Evolutionary conservation across 805 yeast genomes (phyloP).

Genomic region (Sugiyamaella valdiviana): DNA sequence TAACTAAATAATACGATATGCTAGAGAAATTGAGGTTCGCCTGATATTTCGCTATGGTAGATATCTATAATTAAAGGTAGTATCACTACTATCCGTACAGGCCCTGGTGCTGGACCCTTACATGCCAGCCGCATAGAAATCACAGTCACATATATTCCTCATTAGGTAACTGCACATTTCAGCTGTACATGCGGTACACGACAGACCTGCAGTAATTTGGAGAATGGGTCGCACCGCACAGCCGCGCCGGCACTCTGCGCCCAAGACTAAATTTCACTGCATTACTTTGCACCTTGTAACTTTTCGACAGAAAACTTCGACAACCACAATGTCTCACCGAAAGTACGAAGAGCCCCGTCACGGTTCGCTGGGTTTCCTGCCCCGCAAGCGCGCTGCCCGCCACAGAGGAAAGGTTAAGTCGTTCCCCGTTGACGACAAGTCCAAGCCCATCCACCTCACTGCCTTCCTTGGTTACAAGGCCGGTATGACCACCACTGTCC

Average conservation of each 20-base stretch:
- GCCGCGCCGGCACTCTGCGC: neutral
- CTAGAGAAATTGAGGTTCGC: too few relatives aligned
- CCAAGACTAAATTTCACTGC: neutral
- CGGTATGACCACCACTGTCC: slow-evolving; percentile 99
- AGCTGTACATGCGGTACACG: too few relatives aligned
- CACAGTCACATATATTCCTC: neutral
- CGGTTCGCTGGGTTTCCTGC: slow-evolving; percentile 99
- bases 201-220: too few relatives aligned
- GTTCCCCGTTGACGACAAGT: slow-evolving; percentile 97
- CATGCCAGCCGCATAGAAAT: too few relatives aligned
- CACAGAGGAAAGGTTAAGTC: slow-evolving; percentile 99
- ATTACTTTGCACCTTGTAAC: neutral
- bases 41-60: too few relatives aligned
- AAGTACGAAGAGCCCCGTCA: slow-evolving; percentile 99
- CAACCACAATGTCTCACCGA: slow-evolving; percentile 95
- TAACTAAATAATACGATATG: too few relatives aligned
- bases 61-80: too few relatives aligned
- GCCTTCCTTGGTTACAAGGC: slow-evolving; percentile 99
- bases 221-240: too few relatives aligned
- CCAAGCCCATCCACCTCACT: slow-evolving; percentile 97
- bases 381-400: slow-evolving; percentile 99
- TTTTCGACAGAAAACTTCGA: slow-evolving; percentile 1
- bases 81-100: too few relatives aligned
- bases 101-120: too few relatives aligned
- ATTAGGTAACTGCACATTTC: neutral